Percentiles rank a stretch among this genome's conserved stretches.
These are phyloP conservation scores for Drosera capensis DNA, from an alignment of 148 eudicot species.

Conservation along the genomic window DNA sequence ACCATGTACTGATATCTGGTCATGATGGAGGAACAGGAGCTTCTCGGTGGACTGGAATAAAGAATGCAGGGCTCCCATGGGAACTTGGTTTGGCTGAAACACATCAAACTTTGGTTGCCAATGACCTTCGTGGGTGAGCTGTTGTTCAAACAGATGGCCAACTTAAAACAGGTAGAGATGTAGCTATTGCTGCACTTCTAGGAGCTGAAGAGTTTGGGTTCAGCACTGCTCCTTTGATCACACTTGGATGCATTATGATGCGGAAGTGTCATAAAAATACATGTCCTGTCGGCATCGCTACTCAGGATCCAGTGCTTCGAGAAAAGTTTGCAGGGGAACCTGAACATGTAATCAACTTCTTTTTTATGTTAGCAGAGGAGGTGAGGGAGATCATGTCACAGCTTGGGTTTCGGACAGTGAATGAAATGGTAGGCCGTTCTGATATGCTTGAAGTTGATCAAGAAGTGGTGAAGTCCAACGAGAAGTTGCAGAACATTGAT, in stretches of 20 bases:
- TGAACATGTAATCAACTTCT: constrained; percentile 93
- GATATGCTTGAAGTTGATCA: constrained; percentile 90
- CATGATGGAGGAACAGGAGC: constrained; percentile 99
- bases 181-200: constrained; percentile 93
- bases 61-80: constrained; percentile 99
- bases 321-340: constrained; percentile 97
- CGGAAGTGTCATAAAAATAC: constrained; percentile 96
- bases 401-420: constrained; percentile 63
- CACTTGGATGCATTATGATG: constrained; percentile 99
- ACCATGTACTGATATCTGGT: constrained; percentile 90
- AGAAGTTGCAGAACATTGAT: constrained; percentile 85
- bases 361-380: constrained; percentile 98
- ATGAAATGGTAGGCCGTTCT: constrained; percentile 90
- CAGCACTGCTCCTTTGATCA: constrained; percentile 95
- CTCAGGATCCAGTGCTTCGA: constrained; percentile 94
- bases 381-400: constrained; percentile 91
- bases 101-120: constrained; percentile 95
- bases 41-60: constrained; percentile 97
- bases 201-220: constrained; percentile 99
- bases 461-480: constrained; percentile 51
- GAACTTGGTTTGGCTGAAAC: constrained; percentile 99
- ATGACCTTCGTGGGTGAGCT: constrained; percentile 94
- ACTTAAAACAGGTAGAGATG: constrained; percentile 93
- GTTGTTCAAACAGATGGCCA: constrained; percentile 92
- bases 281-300: constrained; percentile 98